These are phyloP conservation scores for Pseudevernia furfuracea DNA, from an alignment of 495 filamentous ascomycete genomes.

Conservation along the genomic window DNA sequence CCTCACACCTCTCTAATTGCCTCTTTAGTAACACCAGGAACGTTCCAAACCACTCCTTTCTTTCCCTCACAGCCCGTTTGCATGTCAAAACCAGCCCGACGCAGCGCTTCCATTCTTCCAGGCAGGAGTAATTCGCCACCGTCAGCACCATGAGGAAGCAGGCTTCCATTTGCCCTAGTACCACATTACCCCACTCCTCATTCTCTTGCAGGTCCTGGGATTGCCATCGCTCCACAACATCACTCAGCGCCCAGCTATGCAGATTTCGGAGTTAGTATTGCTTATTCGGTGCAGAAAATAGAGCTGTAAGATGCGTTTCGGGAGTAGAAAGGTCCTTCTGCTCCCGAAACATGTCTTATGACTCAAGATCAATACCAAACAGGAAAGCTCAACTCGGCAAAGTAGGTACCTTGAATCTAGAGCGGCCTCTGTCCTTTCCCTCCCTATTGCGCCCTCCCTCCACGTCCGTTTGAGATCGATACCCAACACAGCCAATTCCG, in stretches of 20 bases:
- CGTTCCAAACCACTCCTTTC: conserved; percentile 50
- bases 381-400: too few relatives aligned
- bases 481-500: conserved; percentile 40
- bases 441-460: conserved; percentile 58
- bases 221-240: conserved; percentile 39
- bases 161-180: conserved; percentile 85
- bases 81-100: conserved; percentile 65
- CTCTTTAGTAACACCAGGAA: conserved; percentile 56
- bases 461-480: conserved; percentile 56
- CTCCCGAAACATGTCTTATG: too few relatives aligned
- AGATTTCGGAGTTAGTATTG: too few relatives aligned
- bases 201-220: conserved; percentile 19
- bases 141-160: conserved; percentile 73
- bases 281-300: too few relatives aligned
- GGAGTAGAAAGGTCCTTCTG: too few relatives aligned
- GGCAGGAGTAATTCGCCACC: conserved; percentile 75
- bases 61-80: conserved; percentile 47
- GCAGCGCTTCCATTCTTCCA: conserved; percentile 82
- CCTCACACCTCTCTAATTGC: conserved; percentile 64
- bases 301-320: too few relatives aligned
- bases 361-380: too few relatives aligned
- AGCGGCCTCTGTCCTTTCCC: conserved; percentile 63
- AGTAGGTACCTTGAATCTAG: conserved; percentile 52
- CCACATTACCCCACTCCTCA: conserved; percentile 33
- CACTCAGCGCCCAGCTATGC: conserved; percentile 51